Percentiles rank a stretch among this genome's conserved stretches.
These are phyloP conservation scores for Erysimum pusillum DNA, from an alignment of 441 rosid genomes.

Conservation along the genomic window DNA sequence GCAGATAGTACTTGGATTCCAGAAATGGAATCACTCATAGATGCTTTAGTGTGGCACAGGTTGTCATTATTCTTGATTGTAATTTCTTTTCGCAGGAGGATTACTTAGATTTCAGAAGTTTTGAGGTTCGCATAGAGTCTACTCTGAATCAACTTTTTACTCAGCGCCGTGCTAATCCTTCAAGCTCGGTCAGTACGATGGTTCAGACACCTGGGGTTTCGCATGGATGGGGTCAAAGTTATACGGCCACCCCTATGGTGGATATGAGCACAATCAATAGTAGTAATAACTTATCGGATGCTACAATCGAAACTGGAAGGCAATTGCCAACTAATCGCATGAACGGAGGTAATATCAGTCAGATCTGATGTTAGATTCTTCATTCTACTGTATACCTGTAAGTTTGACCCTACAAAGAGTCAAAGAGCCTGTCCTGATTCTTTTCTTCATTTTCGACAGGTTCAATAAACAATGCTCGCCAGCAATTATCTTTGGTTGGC, in stretches of 20 bases:
- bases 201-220: constrained; percentile 94
- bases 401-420: constrained; percentile 25
- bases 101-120: constrained; percentile 66
- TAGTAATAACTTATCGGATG: constrained; percentile 62
- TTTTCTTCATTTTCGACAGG: constrained; percentile 55
- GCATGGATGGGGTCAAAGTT: constrained; percentile 66
- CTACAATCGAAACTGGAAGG: constrained; percentile 60
- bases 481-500: constrained; percentile 71
- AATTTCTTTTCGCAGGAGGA: constrained; percentile 70
- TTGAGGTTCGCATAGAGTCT: constrained; percentile 72
- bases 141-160: constrained; percentile 52
- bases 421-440: constrained; percentile 26
- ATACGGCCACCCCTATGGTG: constrained; percentile 63
- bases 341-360: constrained; percentile 59
- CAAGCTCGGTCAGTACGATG: constrained; percentile 66
- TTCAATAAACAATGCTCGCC: constrained; percentile 70
- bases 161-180: constrained; percentile 66
- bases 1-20: constrained; percentile 15
- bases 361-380: constrained; percentile 58
- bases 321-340: constrained; percentile 63
- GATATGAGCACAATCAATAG: constrained; percentile 63
- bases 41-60: constrained; percentile 10
- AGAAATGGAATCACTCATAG: neutral
- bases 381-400: constrained; percentile 24
- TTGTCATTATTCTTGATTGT: constrained; percentile 22